Percentiles rank a stretch among this genome's conserved stretches.
These are phyloP conservation scores for Odontarrhena argentea DNA, from an alignment of 345 rosid genomes.

Conservation along the genomic window DNA sequence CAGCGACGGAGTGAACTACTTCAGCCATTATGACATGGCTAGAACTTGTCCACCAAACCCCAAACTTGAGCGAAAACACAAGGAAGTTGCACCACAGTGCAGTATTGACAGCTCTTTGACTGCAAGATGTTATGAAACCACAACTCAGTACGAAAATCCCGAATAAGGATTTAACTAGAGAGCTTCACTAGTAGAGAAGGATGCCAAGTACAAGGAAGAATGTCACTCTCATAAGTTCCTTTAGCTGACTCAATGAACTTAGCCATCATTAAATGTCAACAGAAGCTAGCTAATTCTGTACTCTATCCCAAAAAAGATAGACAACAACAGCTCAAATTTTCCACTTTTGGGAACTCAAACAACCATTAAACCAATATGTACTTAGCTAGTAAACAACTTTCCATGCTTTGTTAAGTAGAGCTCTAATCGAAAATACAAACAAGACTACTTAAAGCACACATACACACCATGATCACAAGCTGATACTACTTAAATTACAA, in stretches of 20 bases:
- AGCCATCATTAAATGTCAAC: not conserved
- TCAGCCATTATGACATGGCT: conserved; percentile 99
- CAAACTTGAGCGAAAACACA: conserved; percentile 92
- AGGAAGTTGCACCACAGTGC: conserved; percentile 98
- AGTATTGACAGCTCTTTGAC: conserved; percentile 96
- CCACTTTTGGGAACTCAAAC: not conserved
- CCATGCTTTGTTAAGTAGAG: conserved; percentile 6
- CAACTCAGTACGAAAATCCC: conserved; percentile 22
- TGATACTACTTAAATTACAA: conserved; percentile 17
- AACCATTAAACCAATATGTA: not conserved
- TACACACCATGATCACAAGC: not conserved
- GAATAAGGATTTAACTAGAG: conserved; percentile 6
- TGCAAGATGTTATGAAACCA: conserved; percentile 40
- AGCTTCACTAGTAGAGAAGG: not conserved
- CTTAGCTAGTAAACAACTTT: not conserved
- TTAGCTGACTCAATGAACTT: not conserved
- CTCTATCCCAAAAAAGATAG: not conserved
- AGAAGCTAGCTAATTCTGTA: conserved; percentile 4
- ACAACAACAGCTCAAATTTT: not conserved
- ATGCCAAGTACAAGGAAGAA: not conserved
- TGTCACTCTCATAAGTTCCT: conserved; percentile 2
- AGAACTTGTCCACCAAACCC: conserved; percentile 85
- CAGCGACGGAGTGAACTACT: conserved; percentile 90
- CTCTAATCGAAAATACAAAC: not conserved
- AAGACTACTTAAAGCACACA: conserved; percentile 6